phyloP scores from a whole-genome alignment of 148 eudicot species.

The Persicaria tinctoria region DNA sequence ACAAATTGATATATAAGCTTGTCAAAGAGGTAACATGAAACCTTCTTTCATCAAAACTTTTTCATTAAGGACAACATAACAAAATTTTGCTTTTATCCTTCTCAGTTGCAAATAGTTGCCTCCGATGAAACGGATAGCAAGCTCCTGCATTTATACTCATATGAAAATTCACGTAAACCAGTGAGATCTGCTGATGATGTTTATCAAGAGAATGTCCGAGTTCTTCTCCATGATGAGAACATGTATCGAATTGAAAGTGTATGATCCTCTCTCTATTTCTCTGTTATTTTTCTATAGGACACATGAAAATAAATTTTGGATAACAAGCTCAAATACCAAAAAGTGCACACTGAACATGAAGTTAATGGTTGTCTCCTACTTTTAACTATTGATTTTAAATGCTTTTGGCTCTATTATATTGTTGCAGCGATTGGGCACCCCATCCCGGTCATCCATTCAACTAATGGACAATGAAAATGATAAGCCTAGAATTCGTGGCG shows the following conservation, averaged over 20 bases:
- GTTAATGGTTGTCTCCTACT: not conserved
- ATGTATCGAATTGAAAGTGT: constrained; percentile 81
- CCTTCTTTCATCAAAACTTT: no score
- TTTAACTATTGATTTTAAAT: not conserved
- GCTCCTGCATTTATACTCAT: constrained; percentile 69
- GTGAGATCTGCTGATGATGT: constrained; percentile 53
- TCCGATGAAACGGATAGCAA: constrained; percentile 73
- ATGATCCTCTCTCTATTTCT: constrained; percentile 18
- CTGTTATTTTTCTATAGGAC: no score
- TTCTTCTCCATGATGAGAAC: constrained; percentile 32
- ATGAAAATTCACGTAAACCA: constrained; percentile 66
- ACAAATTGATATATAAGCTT: constrained; percentile 81
- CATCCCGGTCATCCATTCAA: constrained; percentile 50
- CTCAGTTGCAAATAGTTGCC: constrained; percentile 80
- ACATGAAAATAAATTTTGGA: no score
- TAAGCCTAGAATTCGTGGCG: constrained; percentile 74
- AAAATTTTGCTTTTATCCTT: not conserved
- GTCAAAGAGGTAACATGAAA: constrained; percentile 62
- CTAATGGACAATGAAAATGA: constrained; percentile 79
- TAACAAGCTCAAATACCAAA: no score
- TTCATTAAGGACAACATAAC: no score
- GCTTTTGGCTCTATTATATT: no score
- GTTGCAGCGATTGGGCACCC: constrained; percentile 43
- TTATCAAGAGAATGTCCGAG: constrained; percentile 69
- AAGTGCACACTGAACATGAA: no score